Evolutionary conservation across 139 green algal genomes (phyloP).

Genomic region (Chara braunii): DNA sequence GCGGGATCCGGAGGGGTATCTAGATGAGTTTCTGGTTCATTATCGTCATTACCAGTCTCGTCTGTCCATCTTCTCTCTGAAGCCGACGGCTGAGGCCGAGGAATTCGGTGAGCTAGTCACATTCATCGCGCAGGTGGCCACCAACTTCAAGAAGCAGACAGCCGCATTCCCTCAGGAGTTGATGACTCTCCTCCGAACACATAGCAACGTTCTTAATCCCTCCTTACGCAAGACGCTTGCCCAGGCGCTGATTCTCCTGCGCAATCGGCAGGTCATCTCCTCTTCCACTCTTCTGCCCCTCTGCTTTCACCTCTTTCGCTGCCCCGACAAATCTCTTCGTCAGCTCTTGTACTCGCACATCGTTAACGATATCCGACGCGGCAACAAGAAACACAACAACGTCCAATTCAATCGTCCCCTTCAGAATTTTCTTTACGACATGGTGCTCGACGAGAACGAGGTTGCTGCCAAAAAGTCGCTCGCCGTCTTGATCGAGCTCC

Average conservation of each 20-base stretch:
- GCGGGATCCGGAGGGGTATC: constrained; percentile 80
- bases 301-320: constrained; percentile 89
- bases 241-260: constrained; percentile 83
- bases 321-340: constrained; percentile 79
- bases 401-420: constrained; percentile 75
- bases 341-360: constrained; percentile 84
- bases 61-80: constrained; percentile 74
- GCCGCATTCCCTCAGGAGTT: constrained; percentile 61
- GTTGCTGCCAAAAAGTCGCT: constrained; percentile 77
- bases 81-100: constrained; percentile 61
- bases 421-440: constrained; percentile 74
- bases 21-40: constrained; percentile 84
- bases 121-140: constrained; percentile 82
- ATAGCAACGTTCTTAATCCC: constrained; percentile 61
- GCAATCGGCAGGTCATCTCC: constrained; percentile 57
- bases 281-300: constrained; percentile 75
- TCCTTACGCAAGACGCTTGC: constrained; percentile 61
- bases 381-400: constrained; percentile 73
- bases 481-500: constrained; percentile 86
- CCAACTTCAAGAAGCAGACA: too few species aligned
- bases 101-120: constrained; percentile 79
- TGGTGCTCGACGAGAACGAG: constrained; percentile 77
- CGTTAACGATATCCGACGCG: constrained; percentile 52
- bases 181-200: constrained; percentile 74
- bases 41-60: constrained; percentile 76